Evolutionary conservation across 495 filamentous ascomycete genomes (phyloP).

Genomic region (Penicillium simplicissimum): DNA sequence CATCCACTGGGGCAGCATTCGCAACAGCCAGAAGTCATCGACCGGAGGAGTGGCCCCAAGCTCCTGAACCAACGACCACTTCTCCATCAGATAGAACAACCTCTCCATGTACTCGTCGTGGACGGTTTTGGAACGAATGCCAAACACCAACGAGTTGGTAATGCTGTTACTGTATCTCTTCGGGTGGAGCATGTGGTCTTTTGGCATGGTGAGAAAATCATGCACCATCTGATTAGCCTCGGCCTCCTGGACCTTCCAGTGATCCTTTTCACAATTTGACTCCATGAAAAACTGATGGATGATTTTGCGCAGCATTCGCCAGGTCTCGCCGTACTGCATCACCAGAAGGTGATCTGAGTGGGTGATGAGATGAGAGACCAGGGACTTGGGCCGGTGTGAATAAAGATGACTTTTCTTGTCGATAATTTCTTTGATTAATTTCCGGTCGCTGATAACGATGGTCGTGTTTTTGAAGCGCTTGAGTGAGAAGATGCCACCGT

Average conservation of each 20-base stretch:
- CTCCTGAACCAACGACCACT: conserved; percentile 32
- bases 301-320: conserved; percentile 27
- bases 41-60: conserved; percentile 49
- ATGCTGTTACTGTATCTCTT: conserved; percentile 49
- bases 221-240: conserved; percentile 26
- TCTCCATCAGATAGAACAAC: conserved; percentile 4
- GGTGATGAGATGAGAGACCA: conserved; percentile 12
- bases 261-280: conserved; percentile 27
- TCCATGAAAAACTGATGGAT: conserved; percentile 40
- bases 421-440: conserved; percentile 38
- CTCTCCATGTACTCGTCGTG: conserved; percentile 28
- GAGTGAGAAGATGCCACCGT: conserved; percentile 45
- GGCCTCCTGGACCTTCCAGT: conserved; percentile 19
- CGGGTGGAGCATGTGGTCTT: conserved; percentile 46
- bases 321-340: conserved; percentile 30
- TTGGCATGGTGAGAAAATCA: conserved; percentile 32
- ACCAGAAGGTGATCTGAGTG: conserved; percentile 18
- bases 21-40: conserved; percentile 45
- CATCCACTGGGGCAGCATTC: conserved; percentile 36
- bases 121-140: conserved; percentile 29
- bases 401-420: conserved; percentile 44
- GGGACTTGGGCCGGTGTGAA: conserved; percentile 32
- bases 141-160: conserved; percentile 9
- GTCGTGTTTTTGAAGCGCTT: conserved; percentile 38
- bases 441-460: conserved; percentile 35